Evolutionary conservation across 352 stramenopile genomes (phyloP).

Genomic region (Globisporangium orthogonon): DNA sequence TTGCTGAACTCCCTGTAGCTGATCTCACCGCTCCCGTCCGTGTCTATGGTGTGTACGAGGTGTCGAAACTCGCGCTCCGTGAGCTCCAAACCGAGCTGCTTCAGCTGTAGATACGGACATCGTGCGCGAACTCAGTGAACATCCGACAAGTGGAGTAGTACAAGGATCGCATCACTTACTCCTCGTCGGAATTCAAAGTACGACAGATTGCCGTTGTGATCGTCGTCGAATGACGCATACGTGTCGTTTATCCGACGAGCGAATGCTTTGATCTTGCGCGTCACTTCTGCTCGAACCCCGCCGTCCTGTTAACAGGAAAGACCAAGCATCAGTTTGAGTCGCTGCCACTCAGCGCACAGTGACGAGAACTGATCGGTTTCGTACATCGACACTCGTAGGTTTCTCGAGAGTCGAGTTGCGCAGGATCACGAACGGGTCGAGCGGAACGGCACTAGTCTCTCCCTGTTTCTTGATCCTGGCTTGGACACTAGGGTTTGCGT

Average conservation of each 20-base stretch:
- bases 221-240: constrained; percentile 45
- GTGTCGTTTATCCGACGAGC: constrained; percentile 36
- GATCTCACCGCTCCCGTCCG: constrained; percentile 44
- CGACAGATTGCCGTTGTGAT: constrained; percentile 46
- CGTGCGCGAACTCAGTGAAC: not conserved
- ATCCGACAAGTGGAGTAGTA: not conserved
- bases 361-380: not conserved
- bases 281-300: constrained; percentile 26
- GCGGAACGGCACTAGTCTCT: constrained; percentile 2
- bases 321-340: not conserved
- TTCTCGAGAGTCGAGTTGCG: constrained; percentile 17
- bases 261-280: constrained; percentile 36
- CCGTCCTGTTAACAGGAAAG: constrained; percentile 18
- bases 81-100: constrained; percentile 40
- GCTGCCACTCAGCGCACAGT: not conserved
- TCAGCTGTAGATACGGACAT: constrained; percentile 21
- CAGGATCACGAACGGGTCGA: constrained; percentile 33
- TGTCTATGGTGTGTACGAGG: constrained; percentile 29
- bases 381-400: constrained; percentile 1
- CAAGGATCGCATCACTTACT: constrained; percentile 10
- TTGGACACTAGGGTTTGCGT: constrained; percentile 6
- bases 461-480: constrained; percentile 4
- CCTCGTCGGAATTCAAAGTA: constrained; percentile 42
- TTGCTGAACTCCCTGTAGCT: constrained; percentile 54
- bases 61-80: constrained; percentile 44